Base-by-base conservation (phyloP, 768 basidiomycete genomes). In the Trametes cubensis region DNA sequence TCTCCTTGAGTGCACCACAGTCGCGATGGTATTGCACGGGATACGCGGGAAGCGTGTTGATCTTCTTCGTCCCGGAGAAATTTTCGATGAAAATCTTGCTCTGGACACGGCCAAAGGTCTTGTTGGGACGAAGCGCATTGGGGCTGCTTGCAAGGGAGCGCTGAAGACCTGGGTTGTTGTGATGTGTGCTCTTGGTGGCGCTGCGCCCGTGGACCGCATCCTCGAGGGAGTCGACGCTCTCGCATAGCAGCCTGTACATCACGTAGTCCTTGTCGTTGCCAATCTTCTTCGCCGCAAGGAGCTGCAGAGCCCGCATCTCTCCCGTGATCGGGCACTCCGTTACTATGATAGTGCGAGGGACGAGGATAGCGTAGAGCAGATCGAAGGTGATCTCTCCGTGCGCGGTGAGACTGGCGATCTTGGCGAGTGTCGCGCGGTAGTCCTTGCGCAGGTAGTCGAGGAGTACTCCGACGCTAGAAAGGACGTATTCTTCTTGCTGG, bases 311-410 rank as follows among this genome's bases (percentile, higher is more conserved):
- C 44, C 85, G 79, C 2, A 80, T 80, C 41, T 82, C 81, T n/a
- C 80, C 81, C 0, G 85, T 85, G 39, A 82, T 74, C 21, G 81
- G 77, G 71, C 86, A 86, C 8, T 71, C 77, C 0, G 81, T 78
- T 28, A 85, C 79, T 67, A 87, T 73, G 57, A 82, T 70, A 14
- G 79, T 76, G 42, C 80, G 75, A 1, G 84, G 85, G 28, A 83
- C 76, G 52, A 85, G 76, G 65, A 87, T 78, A 18, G 81, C 76
- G 68, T 83, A 82, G 54, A 86, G 75, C 25, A 83, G 53, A n/a
- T 82, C 79, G 66, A 77, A 85, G 3, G 82, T 82, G 66, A 87
- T 87, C 68, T 87, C 85, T 14, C 76, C 77, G 63, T 86, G 84
- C 1, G 79, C 65, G 17, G 76, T 82, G 46, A 86, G 77, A 42